A percentile compares a stretch with the other conserved stretches of the same genome.
Evolutionary conservation across 768 basidiomycete genomes (phyloP).

Genomic region (Omphalotus guepiniiformis): DNA sequence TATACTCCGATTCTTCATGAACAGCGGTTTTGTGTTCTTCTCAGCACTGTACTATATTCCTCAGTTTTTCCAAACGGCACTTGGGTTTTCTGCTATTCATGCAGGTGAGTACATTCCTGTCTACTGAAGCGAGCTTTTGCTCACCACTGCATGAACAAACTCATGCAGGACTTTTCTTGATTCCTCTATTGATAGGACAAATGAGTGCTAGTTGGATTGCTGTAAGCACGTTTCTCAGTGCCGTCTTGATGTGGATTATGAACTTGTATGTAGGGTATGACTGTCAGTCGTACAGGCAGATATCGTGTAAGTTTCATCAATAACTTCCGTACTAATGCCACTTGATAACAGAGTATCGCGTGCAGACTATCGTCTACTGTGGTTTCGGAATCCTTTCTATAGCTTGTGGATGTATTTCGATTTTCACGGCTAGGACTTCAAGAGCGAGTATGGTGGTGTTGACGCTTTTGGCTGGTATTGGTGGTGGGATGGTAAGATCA

Average conservation of each 20-base stretch:
- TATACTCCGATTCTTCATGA: slow-evolving; percentile 1
- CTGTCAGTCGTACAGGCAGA: slow-evolving; percentile 59
- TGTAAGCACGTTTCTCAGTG: slow-evolving; percentile 28
- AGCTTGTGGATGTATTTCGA: slow-evolving; percentile 65
- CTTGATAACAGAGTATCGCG: background rate
- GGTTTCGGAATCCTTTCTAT: slow-evolving; percentile 70
- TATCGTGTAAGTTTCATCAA: slow-evolving; percentile 51
- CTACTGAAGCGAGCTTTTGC: background rate
- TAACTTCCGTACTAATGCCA: too few relatives aligned
- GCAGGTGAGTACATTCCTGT: slow-evolving; percentile 19
- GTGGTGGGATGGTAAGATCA: slow-evolving; percentile 49
- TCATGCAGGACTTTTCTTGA: slow-evolving; percentile 51
- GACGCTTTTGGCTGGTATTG: slow-evolving; percentile 55
- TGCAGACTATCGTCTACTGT: slow-evolving; percentile 49
- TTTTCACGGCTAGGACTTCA: slow-evolving; percentile 44
- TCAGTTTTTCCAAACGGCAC: slow-evolving; percentile 69
- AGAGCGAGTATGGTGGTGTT: slow-evolving; percentile 53
- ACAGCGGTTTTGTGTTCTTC: slow-evolving; percentile 57
- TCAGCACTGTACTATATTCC: slow-evolving; percentile 69
- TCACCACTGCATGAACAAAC: background rate
- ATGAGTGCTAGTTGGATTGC: slow-evolving; percentile 54
- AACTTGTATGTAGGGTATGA: slow-evolving; percentile 40
- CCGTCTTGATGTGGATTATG: background rate
- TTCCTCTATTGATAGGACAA: slow-evolving; percentile 65
- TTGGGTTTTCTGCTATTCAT: slow-evolving; percentile 61